Percentiles rank a stretch among this genome's conserved stretches.
These are phyloP conservation scores for Skeletonema marinoi DNA, from an alignment of 108 stramenopile species.

Conservation along the genomic window DNA sequence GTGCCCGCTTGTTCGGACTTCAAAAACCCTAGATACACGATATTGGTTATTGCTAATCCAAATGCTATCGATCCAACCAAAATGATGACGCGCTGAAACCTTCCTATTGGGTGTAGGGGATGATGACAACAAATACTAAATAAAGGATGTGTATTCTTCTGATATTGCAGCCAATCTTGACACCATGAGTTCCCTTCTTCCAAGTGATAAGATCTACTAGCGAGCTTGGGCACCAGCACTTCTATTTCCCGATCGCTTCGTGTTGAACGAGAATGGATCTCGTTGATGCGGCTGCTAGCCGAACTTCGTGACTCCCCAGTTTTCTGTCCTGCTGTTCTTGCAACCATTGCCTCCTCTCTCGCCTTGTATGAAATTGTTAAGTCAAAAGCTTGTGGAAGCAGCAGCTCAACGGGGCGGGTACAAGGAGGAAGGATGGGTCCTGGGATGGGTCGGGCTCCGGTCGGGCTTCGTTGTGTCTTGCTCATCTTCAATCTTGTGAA, in stretches of 20 bases:
- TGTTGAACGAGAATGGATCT: neutral
- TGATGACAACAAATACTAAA: constrained; percentile 79
- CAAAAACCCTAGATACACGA: constrained; percentile 64
- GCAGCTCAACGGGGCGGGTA: too few species aligned
- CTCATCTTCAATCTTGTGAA: too few species aligned
- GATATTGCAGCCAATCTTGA: constrained; percentile 76
- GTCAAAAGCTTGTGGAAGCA: neutral
- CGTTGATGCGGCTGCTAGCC: neutral
- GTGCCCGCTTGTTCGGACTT: constrained; percentile 19
- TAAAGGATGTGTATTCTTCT: constrained; percentile 82
- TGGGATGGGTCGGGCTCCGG: too few species aligned
- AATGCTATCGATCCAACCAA: constrained; percentile 71
- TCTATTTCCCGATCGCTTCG: neutral
- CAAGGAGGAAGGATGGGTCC: neutral
- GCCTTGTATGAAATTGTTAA: too few species aligned
- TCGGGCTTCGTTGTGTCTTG: too few species aligned
- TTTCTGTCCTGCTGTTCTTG: neutral
- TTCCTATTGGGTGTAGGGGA: constrained; percentile 65
- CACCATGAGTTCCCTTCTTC: constrained; percentile 58
- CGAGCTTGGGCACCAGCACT: constrained; percentile 42
- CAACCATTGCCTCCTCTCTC: neutral
- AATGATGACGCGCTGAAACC: constrained; percentile 64
- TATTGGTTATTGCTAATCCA: constrained; percentile 78
- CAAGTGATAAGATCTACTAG: constrained; percentile 62
- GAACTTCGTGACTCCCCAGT: too few species aligned